Evolutionary conservation across 2,329 filamentous ascomycete genomes (phyloP).

Genomic region (Hypoxylon sp.): DNA sequence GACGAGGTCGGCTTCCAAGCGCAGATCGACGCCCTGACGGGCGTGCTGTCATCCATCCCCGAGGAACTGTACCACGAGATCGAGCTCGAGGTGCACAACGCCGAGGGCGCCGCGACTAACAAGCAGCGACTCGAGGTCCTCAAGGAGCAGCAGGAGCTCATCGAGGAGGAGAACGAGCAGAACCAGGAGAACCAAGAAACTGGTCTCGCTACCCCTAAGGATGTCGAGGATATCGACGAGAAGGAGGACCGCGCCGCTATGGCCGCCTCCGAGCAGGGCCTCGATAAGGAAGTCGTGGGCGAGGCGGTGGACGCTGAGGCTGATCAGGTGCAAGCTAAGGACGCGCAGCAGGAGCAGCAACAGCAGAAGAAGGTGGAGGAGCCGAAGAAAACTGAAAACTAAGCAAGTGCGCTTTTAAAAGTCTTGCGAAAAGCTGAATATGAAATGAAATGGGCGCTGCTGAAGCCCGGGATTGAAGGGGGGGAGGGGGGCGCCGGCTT

Average conservation of each 20-base stretch:
- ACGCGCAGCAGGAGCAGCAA: slow-evolving; percentile 55
- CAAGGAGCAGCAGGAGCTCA: slow-evolving; percentile 98
- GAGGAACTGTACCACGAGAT: slow-evolving; percentile 99
- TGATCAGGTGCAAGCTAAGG: slow-evolving; percentile 55
- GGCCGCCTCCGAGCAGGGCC: slow-evolving; percentile 64
- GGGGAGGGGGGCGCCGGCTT: not conserved
- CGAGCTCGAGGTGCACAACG: slow-evolving; percentile 96
- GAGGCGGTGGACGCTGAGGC: slow-evolving; percentile 71
- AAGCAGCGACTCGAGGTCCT: slow-evolving; percentile 98
- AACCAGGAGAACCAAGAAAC: slow-evolving; percentile 83
- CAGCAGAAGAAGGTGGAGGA: slow-evolving; percentile 44
- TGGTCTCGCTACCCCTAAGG: slow-evolving; percentile 82
- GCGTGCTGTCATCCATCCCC: slow-evolving; percentile 93
- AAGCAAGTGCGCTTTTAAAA: slow-evolving; percentile 23
- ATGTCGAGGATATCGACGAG: slow-evolving; percentile 94
- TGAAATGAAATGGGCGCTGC: not conserved
- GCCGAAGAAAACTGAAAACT: slow-evolving; percentile 45
- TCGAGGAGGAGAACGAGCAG: slow-evolving; percentile 96
- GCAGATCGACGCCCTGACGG: slow-evolving; percentile 93
- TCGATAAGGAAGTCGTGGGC: slow-evolving; percentile 64
- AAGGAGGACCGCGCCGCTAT: slow-evolving; percentile 79
- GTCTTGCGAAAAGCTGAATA: no score
- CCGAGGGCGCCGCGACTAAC: slow-evolving; percentile 97
- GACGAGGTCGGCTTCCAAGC: slow-evolving; percentile 88
- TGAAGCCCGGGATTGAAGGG: not conserved